A percentile compares a stretch with the other conserved stretches of the same genome.
Conservation (phyloP, 1,284 basidiomycete species). For the Tremellales sp. region DNA sequence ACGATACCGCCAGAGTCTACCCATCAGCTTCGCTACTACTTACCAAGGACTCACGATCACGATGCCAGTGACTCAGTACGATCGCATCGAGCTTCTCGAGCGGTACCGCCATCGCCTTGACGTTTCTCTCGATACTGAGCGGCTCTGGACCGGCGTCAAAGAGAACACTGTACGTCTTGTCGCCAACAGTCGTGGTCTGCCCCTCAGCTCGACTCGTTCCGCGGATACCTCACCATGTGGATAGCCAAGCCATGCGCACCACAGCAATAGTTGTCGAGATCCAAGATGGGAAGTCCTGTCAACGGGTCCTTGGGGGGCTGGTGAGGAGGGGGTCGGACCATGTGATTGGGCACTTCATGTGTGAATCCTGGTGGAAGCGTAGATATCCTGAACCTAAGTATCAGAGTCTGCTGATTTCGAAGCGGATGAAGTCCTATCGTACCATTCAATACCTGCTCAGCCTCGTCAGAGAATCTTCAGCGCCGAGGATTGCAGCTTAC, state of each 20-base stretch:
- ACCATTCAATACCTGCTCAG: conserved; percentile 22
- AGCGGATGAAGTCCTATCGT: background rate
- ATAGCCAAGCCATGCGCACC: conserved; percentile 78
- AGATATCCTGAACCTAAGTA: conserved; percentile 60
- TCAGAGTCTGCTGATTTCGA: background rate
- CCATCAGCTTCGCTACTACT: conserved; percentile 2
- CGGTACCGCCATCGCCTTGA: conserved; percentile 58
- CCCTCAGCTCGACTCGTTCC: background rate
- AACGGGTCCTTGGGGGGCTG: conserved; percentile 54
- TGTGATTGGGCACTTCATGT: conserved; percentile 64
- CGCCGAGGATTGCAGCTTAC: conserved; percentile 12
- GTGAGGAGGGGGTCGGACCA: conserved; percentile 49
- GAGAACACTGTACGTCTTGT: conserved; percentile 56
- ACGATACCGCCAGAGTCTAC: conserved; percentile 56
- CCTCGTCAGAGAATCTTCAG: background rate
- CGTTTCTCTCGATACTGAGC: conserved; percentile 64
- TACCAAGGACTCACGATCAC: conserved; percentile 53
- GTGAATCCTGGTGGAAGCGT: conserved; percentile 71
- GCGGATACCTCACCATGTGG: conserved; percentile 60
- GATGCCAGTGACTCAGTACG: conserved; percentile 76
- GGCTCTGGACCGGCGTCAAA: conserved; percentile 80
- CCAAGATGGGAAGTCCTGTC: conserved; percentile 62
- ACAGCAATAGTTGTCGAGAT: conserved; percentile 73
- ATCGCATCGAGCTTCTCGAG: conserved; percentile 59
- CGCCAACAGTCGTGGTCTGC: conserved; percentile 47